Evolutionary conservation across 1,284 basidiomycete species (phyloP).

Genomic region (Puccinia novopanici): DNA sequence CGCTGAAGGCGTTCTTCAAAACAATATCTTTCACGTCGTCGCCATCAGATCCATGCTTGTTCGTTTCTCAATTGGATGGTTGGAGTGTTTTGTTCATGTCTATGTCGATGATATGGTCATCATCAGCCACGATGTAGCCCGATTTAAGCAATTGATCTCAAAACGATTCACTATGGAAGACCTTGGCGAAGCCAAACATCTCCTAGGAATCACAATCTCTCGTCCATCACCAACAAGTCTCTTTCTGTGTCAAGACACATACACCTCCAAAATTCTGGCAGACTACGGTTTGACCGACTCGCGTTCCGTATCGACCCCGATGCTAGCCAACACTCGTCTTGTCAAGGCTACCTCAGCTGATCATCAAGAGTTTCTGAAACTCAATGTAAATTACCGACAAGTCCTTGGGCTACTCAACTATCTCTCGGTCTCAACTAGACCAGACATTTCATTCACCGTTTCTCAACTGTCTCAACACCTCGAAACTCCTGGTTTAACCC

Average conservation of each 20-base stretch:
- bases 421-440: no score
- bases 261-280: no score
- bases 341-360: neutral
- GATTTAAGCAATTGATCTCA: conserved; percentile 6
- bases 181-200: neutral
- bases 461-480: no score
- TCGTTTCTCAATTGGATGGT: neutral
- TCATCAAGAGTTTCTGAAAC: neutral
- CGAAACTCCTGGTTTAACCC: no score
- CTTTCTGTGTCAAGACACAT: neutral
- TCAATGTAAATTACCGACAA: conserved; percentile 2
- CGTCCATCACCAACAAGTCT: neutral
- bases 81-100: conserved; percentile 13
- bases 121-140: neutral
- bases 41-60: conserved; percentile 5
- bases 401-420: neutral
- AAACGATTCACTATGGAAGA: conserved; percentile 6
- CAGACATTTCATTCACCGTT: no score
- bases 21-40: conserved; percentile 6
- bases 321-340: neutral
- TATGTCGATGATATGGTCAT: no score
- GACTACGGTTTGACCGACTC: neutral
- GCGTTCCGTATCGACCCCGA: neutral
- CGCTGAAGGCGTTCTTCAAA: conserved; percentile 5
- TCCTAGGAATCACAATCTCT: conserved; percentile 9